Percentiles rank a stretch among this genome's conserved stretches.
Evolutionary conservation across 768 basidiomycete genomes (phyloP).

Genomic region (Piloderma croceum): DNA sequence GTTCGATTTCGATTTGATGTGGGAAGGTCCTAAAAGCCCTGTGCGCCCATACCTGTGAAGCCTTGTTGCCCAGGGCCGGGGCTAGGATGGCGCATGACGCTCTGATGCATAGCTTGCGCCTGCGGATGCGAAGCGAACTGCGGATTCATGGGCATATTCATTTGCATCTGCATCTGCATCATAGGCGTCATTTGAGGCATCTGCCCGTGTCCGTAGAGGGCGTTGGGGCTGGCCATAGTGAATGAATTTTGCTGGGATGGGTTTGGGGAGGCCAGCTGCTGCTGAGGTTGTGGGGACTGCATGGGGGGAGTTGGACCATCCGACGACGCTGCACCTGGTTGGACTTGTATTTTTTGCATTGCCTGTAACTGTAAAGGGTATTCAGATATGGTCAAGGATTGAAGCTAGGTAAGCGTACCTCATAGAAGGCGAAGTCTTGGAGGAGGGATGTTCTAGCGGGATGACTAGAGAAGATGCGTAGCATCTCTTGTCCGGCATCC

Average conservation of each 20-base stretch:
- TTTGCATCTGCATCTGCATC: constrained; percentile 58
- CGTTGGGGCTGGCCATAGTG: constrained; percentile 32
- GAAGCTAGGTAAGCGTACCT: constrained; percentile 47
- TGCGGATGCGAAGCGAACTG: constrained; percentile 52
- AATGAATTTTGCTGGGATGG: constrained; percentile 44
- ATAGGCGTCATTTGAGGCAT: constrained; percentile 58
- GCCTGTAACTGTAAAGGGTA: constrained; percentile 59
- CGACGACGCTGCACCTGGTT: constrained; percentile 31
- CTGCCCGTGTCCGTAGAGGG: constrained; percentile 43
- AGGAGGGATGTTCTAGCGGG: constrained; percentile 88
- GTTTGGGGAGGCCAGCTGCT: constrained; percentile 35
- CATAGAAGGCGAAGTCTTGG: constrained; percentile 91
- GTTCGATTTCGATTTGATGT: constrained; percentile 6
- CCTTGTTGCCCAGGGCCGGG: constrained; percentile 49
- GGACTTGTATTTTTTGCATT: constrained; percentile 65
- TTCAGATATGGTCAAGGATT: neutral
- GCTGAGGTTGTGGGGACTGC: constrained; percentile 22
- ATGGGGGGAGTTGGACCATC: constrained; percentile 28
- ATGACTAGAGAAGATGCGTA: constrained; percentile 91
- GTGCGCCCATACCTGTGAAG: constrained; percentile 39
- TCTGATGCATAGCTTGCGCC: constrained; percentile 77
- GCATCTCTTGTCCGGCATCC: constrained; percentile 95
- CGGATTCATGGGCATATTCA: constrained; percentile 41
- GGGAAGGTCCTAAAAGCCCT: constrained; percentile 18
- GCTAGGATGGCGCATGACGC: constrained; percentile 78